Evolutionary conservation across 768 basidiomycete genomes (phyloP).

Genomic region (Austroboletus eburneus): DNA sequence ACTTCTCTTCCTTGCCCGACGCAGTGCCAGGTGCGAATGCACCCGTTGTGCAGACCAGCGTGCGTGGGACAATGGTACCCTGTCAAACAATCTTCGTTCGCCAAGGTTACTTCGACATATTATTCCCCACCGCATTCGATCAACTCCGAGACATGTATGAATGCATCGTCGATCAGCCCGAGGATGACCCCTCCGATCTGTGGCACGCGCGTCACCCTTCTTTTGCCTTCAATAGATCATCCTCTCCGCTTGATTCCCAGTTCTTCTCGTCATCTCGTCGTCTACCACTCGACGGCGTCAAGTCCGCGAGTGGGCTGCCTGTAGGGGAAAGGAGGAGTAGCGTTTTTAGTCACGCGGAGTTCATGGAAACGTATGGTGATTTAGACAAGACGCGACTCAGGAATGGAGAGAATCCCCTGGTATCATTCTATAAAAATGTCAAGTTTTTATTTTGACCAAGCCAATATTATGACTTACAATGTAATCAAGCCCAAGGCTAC

Average conservation of each 20-base stretch:
- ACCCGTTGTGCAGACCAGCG: slow-evolving; percentile 95
- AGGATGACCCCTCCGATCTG: slow-evolving; percentile 15
- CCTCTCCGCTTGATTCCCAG: slow-evolving; percentile 49
- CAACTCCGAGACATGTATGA: slow-evolving; percentile 89
- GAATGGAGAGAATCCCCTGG: slow-evolving; percentile 85
- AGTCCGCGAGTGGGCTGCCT: slow-evolving; percentile 71
- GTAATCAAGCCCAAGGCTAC: too few relatives aligned
- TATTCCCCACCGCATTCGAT: slow-evolving; percentile 93
- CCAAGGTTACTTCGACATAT: slow-evolving; percentile 97
- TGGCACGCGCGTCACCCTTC: slow-evolving; percentile 46
- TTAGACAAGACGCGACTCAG: slow-evolving; percentile 61
- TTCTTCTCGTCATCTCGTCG: slow-evolving; percentile 65
- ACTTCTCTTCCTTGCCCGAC: slow-evolving; percentile 87
- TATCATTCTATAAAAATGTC: slow-evolving; percentile 90
- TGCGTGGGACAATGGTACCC: slow-evolving; percentile 79
- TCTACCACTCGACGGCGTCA: slow-evolving; percentile 62
- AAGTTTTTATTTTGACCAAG: slow-evolving; percentile 78
- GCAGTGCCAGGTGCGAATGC: slow-evolving; percentile 62
- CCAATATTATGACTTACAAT: background rate
- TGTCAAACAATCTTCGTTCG: slow-evolving; percentile 88
- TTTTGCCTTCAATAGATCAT: slow-evolving; percentile 44
- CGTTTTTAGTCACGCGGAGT: slow-evolving; percentile 87
- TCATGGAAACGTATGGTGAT: slow-evolving; percentile 82
- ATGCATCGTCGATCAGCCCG: slow-evolving; percentile 63
- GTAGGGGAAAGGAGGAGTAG: slow-evolving; percentile 77